These are phyloP conservation scores for Kwoniella shivajii DNA, from an alignment of 1,284 basidiomycete species.

Conservation along the genomic window DNA sequence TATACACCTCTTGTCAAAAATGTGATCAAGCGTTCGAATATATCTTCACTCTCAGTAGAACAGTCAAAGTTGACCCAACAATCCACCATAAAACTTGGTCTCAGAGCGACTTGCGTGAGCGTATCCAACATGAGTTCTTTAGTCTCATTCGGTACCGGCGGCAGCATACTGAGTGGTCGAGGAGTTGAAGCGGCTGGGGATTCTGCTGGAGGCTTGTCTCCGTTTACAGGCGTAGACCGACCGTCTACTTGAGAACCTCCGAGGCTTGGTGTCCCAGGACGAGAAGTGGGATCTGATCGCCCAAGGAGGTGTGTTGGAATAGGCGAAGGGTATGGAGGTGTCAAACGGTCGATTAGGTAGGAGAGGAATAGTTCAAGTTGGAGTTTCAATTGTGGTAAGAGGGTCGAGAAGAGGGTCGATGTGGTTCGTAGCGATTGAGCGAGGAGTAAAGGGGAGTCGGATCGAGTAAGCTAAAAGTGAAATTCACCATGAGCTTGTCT, in stretches of 20 bases:
- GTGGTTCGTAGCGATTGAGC: conserved; percentile 81
- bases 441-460: conserved; percentile 79
- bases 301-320: conserved; percentile 38
- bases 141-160: conserved; percentile 78
- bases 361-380: conserved; percentile 95
- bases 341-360: conserved; percentile 88
- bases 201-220: conserved; percentile 3
- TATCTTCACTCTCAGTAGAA: conserved; percentile 92
- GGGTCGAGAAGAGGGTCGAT: conserved; percentile 83
- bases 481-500: neutral
- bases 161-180: conserved; percentile 50
- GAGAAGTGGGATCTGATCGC: conserved; percentile 34
- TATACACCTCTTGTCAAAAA: conserved; percentile 89
- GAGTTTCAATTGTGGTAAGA: conserved; percentile 86
- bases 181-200: conserved; percentile 35
- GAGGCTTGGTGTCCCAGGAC: conserved; percentile 61
- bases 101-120: conserved; percentile 74
- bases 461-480: conserved; percentile 72
- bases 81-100: conserved; percentile 82
- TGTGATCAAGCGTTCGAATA: conserved; percentile 87
- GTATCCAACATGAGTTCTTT: conserved; percentile 90
- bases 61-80: conserved; percentile 97
- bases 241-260: conserved; percentile 9
- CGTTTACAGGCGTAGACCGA: conserved; percentile 10
- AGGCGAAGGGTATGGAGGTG: conserved; percentile 58